phyloP scores from a whole-genome alignment of 2,329 filamentous ascomycete genomes.

The Elsinoe fawcettii region DNA sequence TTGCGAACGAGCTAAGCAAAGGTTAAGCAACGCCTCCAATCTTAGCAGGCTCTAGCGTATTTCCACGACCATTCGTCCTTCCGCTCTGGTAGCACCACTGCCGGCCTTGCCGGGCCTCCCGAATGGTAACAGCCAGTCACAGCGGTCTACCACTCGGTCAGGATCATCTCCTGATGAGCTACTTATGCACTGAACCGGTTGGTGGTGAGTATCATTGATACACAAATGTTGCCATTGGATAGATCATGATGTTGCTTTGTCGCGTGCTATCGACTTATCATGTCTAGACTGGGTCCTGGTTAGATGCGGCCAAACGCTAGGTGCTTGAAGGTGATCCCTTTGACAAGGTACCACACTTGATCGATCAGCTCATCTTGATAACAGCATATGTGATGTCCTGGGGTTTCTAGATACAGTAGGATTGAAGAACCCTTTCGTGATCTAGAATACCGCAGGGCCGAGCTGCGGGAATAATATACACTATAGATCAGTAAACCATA shows the following conservation, averaged over 20 bases:
- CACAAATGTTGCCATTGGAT: neutral
- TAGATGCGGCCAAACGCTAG: neutral
- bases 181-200: neutral
- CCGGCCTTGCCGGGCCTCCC: neutral
- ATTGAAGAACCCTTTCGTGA: too few species aligned
- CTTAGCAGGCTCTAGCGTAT: constrained; percentile 1
- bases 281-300: neutral
- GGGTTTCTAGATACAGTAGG: too few species aligned
- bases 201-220: neutral
- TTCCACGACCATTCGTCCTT: constrained; percentile 6
- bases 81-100: neutral
- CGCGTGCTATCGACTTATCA: constrained; percentile 2
- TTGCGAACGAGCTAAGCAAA: constrained; percentile 1
- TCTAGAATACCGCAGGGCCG: too few species aligned
- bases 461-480: neutral
- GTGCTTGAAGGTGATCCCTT: neutral
- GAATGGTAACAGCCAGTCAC: neutral
- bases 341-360: neutral
- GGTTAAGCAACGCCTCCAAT: neutral
- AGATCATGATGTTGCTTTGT: neutral
- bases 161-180: neutral
- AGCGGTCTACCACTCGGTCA: neutral
- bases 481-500: neutral
- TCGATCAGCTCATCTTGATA: neutral
- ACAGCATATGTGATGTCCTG: neutral